Conservation (phyloP, 129 eudicot genomes). For the Pulicaria dysenterica region DNA sequence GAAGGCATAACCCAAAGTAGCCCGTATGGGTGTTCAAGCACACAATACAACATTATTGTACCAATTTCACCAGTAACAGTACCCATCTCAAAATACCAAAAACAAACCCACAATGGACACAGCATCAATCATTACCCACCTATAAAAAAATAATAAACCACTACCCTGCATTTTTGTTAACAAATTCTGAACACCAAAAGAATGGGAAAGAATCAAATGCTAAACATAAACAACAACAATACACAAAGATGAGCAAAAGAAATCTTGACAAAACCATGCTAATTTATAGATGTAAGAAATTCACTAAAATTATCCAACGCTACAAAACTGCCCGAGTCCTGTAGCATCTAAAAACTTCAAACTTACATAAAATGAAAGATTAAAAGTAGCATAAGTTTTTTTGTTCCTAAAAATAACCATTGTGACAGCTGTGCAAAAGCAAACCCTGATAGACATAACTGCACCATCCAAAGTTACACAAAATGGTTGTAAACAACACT, state of each 20-base stretch:
- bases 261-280: slow-evolving; percentile 1
- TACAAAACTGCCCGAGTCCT: neutral
- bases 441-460: slow-evolving; percentile 18
- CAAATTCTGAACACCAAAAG: no score
- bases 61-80: no score
- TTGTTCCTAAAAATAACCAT: slow-evolving; percentile 23
- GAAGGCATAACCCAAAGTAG: no score
- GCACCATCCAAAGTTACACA: slow-evolving; percentile 22
- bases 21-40: no score
- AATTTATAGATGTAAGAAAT: neutral
- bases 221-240: no score
- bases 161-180: no score
- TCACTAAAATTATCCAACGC: slow-evolving; percentile 9
- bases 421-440: slow-evolving; percentile 22
- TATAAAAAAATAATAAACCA: no score
- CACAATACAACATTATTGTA: no score
- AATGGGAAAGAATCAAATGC: no score
- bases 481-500: slow-evolving; percentile 19
- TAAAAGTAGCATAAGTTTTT: slow-evolving; percentile 1
- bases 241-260: neutral
- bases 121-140: no score
- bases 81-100: no score
- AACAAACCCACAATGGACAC: no score
- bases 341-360: slow-evolving; percentile 15
- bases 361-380: slow-evolving; percentile 14